Percentiles rank a stretch among this genome's conserved stretches.
Conservation (phyloP, 108 stramenopile species). For the Cylindrotheca fusiformis region DNA sequence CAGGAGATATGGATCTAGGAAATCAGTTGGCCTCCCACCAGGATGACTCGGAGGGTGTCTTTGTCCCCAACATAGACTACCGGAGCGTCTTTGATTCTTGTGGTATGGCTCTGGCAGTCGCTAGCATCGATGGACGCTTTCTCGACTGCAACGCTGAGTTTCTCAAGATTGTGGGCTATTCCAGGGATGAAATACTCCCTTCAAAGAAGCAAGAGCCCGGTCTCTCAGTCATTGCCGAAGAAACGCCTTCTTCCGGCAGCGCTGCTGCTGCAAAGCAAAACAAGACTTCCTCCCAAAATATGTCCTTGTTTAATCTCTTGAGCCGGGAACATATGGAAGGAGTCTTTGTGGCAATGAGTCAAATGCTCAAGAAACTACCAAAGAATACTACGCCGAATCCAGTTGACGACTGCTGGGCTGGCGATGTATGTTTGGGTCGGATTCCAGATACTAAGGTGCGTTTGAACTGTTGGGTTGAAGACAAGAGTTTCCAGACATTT, state of each 20-base stretch:
- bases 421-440: conserved; percentile 45
- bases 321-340: conserved; percentile 74
- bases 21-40: background rate
- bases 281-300: conserved; percentile 21
- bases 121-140: conserved; percentile 79
- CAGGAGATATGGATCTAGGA: conserved; percentile 1
- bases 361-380: conserved; percentile 47
- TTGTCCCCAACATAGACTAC: conserved; percentile 75
- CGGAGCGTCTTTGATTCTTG: conserved; percentile 56
- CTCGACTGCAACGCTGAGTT: conserved; percentile 80
- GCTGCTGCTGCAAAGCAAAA: background rate
- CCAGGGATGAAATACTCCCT: conserved; percentile 31
- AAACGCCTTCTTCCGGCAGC: conserved; percentile 10
- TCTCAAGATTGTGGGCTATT: conserved; percentile 45
- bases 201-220: background rate
- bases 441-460: conserved; percentile 39
- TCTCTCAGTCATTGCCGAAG: conserved; percentile 13
- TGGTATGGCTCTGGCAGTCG: conserved; percentile 58
- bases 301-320: conserved; percentile 77
- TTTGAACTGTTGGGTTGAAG: background rate
- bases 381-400: background rate
- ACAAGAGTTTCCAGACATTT: background rate
- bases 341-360: conserved; percentile 74
- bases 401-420: conserved; percentile 54
- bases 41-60: conserved; percentile 35